These are phyloP conservation scores for Beauveria australis DNA, from an alignment of 2,329 filamentous ascomycete species.

Conservation along the genomic window DNA sequence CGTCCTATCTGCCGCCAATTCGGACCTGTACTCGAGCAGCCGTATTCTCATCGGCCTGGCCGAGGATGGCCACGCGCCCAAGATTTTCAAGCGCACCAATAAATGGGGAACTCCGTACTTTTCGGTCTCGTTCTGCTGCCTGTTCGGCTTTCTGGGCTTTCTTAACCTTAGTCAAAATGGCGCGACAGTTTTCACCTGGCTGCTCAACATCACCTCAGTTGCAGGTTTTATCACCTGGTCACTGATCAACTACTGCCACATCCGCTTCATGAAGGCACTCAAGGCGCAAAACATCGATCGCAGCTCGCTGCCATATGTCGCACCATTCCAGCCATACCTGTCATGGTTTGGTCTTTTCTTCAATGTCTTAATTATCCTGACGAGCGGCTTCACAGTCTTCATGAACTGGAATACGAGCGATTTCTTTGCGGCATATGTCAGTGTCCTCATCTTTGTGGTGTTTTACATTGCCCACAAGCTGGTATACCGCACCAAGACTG, in stretches of 20 bases:
- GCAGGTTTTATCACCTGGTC: constrained; percentile 65
- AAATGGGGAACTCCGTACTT: constrained; percentile 53
- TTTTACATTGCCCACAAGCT: constrained; percentile 55
- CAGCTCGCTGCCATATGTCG: constrained; percentile 49
- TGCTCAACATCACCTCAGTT: constrained; percentile 62
- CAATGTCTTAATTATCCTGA: constrained; percentile 55
- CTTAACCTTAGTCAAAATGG: constrained; percentile 55
- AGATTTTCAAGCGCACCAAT: constrained; percentile 51
- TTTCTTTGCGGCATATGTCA: constrained; percentile 59
- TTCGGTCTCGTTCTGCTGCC: constrained; percentile 45
- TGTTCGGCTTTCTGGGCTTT: constrained; percentile 57
- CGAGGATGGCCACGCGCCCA: constrained; percentile 54
- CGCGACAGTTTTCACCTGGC: constrained; percentile 60
- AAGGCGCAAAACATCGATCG: constrained; percentile 48
- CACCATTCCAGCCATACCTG: constrained; percentile 54
- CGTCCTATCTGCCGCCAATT: constrained; percentile 70
- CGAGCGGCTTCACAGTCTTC: constrained; percentile 62
- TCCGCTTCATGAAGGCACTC: constrained; percentile 57
- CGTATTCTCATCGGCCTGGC: constrained; percentile 61
- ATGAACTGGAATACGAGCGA: constrained; percentile 51
- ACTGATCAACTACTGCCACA: constrained; percentile 55
- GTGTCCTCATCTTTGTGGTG: constrained; percentile 53
- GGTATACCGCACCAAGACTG: constrained; percentile 29
- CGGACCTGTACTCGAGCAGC: constrained; percentile 65
- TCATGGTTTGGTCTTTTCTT: constrained; percentile 60